phyloP scores from a whole-genome alignment of 129 eudicot species.

The Daucus carota region DNA sequence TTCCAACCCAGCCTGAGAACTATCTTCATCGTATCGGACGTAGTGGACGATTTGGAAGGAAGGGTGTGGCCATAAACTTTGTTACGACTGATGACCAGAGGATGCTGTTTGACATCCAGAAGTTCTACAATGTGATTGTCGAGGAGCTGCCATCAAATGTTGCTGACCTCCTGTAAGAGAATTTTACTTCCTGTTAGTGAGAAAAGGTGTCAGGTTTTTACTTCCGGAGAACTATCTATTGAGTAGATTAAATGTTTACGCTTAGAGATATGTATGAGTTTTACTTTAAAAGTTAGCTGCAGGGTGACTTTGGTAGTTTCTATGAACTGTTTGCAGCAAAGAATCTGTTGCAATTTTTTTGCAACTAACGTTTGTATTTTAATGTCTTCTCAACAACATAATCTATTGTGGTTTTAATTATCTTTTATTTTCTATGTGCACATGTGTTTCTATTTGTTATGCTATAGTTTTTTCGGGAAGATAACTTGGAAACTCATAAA shows the following conservation, averaged over 20 bases:
- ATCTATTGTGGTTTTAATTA: not conserved
- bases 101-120: slow-evolving; percentile 49
- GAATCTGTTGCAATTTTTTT: slow-evolving; percentile 3
- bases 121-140: slow-evolving; percentile 37
- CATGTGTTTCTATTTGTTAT: not conserved
- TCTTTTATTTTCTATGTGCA: not conserved
- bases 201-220: slow-evolving; percentile 10
- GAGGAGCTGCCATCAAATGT: slow-evolving; percentile 48
- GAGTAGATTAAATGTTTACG: slow-evolving; percentile 2
- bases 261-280: not conserved
- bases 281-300: not conserved
- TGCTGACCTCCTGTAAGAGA: slow-evolving; percentile 32
- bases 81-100: slow-evolving; percentile 38
- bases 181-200: slow-evolving; percentile 11
- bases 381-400: not conserved
- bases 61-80: slow-evolving; percentile 42
- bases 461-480: not conserved
- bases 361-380: slow-evolving; percentile 9
- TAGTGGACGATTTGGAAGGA: slow-evolving; percentile 45
- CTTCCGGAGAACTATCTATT: not conserved
- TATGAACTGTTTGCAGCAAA: not conserved
- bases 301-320: not conserved
- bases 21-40: slow-evolving; percentile 50
- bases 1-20: slow-evolving; percentile 48
- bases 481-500: not conserved